Evolutionary conservation across 164 flowering plant genomes (phyloP), one percentile per base, ranked within the genome.

Genomic region (Protea cynaroides): DNA sequence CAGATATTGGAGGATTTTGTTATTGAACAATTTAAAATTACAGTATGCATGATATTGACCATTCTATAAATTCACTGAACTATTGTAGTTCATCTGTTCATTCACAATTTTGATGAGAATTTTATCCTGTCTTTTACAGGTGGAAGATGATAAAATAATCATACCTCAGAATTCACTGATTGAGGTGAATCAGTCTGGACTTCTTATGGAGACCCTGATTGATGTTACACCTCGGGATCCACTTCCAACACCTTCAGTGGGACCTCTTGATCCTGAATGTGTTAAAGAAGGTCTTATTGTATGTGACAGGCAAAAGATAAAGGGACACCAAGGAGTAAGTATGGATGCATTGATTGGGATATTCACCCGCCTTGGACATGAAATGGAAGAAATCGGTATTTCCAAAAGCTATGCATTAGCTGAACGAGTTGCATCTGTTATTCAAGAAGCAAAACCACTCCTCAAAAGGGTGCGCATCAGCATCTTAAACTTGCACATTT

Each of bases 101-200:
- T 40, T 40, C 8, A 11, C 14, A 22, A 29, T 18, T 44, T 58
- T 67, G 58, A 18, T 65, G 18, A 17, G 22, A 25, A 64, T 12
- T 61, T 54, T 24, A 37, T 29, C 56, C 8, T 56, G 64, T 46
- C 43, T 38, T 50, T 71, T 73, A 52, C 65, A 93, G 98, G 83
- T 93, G 73, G 97, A 89, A 69, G 96, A 93, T 80, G 97, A 90
- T 34, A 93, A 89, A 64, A 79, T 75, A 59, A 73, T 90, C 66
- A 93, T 93, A 73, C 98, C 98, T 8, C 78, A 78, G 46, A 94
- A 94, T 71, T 83, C 97, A 29, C 66, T 89, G 71, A 67, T 94
- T 71, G 98, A 94, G 68, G 97, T 94, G 69, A 94, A 94, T 75
- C 98, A 91, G 74, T 94, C 98, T 52, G 98, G 98, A 40, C 94